These are phyloP conservation scores for Mycogone perniciosa DNA, from an alignment of 2,329 filamentous ascomycete species.

Conservation along the genomic window DNA sequence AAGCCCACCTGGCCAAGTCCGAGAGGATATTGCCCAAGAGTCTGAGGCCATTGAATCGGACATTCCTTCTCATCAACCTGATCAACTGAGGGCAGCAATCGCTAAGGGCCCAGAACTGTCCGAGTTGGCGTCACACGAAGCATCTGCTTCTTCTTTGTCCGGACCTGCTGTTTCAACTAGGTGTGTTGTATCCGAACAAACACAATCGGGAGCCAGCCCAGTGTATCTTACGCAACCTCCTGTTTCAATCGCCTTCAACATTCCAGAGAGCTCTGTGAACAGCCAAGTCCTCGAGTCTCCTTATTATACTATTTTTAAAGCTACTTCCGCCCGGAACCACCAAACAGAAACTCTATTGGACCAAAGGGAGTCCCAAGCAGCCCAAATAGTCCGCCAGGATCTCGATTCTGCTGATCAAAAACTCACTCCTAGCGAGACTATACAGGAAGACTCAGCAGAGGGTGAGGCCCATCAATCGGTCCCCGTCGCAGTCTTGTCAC, in stretches of 20 bases:
- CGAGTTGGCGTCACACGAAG: background rate
- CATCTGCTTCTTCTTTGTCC: background rate
- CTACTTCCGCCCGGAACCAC: background rate
- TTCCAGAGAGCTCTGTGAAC: constrained; percentile 2
- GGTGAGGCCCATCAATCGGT: constrained; percentile 1
- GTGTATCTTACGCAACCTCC: constrained; percentile 8
- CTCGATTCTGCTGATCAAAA: constrained; percentile 14
- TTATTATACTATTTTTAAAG: background rate
- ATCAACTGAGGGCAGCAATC: background rate
- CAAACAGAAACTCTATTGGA: background rate
- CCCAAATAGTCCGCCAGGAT: constrained; percentile 19
- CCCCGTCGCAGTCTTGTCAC: background rate
- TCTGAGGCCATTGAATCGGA: constrained; percentile 13
- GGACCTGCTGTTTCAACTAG: background rate
- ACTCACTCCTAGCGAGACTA: constrained; percentile 13
- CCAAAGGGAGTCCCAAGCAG: constrained; percentile 21
- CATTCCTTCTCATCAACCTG: constrained; percentile 25
- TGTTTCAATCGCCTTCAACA: background rate
- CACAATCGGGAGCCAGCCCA: constrained; percentile 4
- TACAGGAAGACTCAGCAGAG: constrained; percentile 2
- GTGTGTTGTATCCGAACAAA: background rate
- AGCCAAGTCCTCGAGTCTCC: constrained; percentile 8
- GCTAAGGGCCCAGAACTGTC: background rate
- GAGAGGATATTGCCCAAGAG: constrained; percentile 12
- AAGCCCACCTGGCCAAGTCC: constrained; percentile 7